These are phyloP conservation scores for Aurantiochytrium sp. DNA, from an alignment of 108 stramenopile genomes.

Conservation along the genomic window DNA sequence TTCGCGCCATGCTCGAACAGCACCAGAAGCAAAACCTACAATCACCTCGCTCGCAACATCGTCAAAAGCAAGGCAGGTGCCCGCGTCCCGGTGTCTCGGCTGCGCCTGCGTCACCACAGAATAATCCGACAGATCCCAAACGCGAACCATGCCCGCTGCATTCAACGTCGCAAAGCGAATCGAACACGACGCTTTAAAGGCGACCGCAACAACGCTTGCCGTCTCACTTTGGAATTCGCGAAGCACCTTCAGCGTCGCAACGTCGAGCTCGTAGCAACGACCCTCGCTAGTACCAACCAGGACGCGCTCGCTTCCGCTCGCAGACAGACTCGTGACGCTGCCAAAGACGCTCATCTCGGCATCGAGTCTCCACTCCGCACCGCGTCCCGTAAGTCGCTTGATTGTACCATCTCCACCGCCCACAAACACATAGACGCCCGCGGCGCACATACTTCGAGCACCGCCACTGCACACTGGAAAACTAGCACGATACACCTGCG, in stretches of 20 bases:
- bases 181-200: neutral
- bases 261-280: neutral
- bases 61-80: neutral
- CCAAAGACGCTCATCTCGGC: neutral
- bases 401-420: neutral
- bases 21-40: neutral
- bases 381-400: neutral
- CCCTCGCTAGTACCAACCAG: neutral
- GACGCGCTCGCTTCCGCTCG: neutral
- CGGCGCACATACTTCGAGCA: neutral
- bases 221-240: neutral
- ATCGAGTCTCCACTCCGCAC: neutral
- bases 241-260: neutral
- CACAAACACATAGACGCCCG: neutral
- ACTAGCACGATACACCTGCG: neutral
- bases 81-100: neutral
- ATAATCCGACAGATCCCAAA: conserved; percentile 1
- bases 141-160: neutral
- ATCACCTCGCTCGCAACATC: neutral
- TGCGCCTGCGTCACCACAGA: neutral
- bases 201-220: neutral
- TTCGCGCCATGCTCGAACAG: neutral
- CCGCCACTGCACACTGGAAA: conserved; percentile 13
- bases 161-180: neutral
- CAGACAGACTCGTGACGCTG: neutral